Evolutionary conservation across 2,329 filamentous ascomycete species (phyloP).

Genomic region (Penicillium sp.): DNA sequence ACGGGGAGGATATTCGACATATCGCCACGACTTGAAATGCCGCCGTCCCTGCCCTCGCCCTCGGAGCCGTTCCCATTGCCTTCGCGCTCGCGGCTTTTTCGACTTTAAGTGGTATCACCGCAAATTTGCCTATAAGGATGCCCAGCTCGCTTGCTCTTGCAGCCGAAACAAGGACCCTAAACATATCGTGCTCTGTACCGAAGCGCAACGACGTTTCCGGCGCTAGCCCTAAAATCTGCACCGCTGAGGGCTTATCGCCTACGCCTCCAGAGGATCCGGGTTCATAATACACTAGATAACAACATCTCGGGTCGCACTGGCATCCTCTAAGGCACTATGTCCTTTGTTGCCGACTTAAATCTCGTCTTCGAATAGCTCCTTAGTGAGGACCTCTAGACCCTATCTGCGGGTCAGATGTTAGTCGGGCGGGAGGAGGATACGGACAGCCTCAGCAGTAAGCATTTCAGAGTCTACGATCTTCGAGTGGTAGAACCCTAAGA

Average conservation of each 20-base stretch:
- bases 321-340: constrained; percentile 49
- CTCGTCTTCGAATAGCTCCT: constrained; percentile 31
- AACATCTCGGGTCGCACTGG: constrained; percentile 48
- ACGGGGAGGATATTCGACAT: constrained; percentile 4
- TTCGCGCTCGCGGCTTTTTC: constrained; percentile 28
- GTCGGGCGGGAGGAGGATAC: constrained; percentile 2
- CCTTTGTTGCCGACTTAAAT: constrained; percentile 37
- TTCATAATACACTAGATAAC: constrained; percentile 45
- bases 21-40: constrained; percentile 21
- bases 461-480: constrained; percentile 45
- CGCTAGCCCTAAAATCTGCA: too few species aligned
- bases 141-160: too few species aligned
- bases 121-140: too few species aligned
- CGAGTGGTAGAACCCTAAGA: constrained; percentile 42
- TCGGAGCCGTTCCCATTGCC: constrained; percentile 21
- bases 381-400: constrained; percentile 36
- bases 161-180: too few species aligned
- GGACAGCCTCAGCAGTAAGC: constrained; percentile 35
- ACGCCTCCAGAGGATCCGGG: constrained; percentile 32
- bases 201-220: too few species aligned
- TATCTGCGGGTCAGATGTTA: constrained; percentile 20
- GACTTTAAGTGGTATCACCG: too few species aligned
- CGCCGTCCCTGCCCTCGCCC: constrained; percentile 26
- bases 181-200: too few species aligned
- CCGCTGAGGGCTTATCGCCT: constrained; percentile 32